Evolutionary conservation across 208 protist genomes (phyloP), one percentile per base, ranked within the genome.

Genomic region (Wallacemonas sp.): DNA sequence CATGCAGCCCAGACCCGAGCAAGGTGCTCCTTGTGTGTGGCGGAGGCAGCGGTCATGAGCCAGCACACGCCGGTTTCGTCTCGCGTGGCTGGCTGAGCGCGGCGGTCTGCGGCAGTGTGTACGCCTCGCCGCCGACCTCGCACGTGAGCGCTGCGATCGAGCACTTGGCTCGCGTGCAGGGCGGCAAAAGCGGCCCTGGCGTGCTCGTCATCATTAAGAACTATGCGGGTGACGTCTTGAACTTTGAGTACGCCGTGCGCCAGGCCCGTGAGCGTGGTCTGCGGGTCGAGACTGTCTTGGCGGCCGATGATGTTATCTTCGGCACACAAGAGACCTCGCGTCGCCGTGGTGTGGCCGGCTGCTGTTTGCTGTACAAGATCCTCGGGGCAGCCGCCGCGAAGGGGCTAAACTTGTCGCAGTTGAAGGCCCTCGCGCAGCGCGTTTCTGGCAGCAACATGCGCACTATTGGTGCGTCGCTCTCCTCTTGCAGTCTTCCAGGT

Each of bases 131-230:
- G 2, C 75, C 84, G 12, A 74, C 67, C 15, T 54, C 69, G 2
- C 65, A 80, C 41, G 79, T 98, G 19, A 74, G 84, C 33, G 75
- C 77, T n/a, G 89, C 93, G 19, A 97, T 98, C 49, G 59, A 82
- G 60, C 72, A 86, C 28, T 62, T 95, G 3, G 61, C 72, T 0
- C 38, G 47, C 17, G 45, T 62, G 34, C 84, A 88, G 62, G 82
- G 82, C 26, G 66, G 58, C 34, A 34, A 41, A n/a, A 59, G 72
- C n/a, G 72, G 68, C 14, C 66, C 80, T 0, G 88, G 85, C 2
- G 79, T 87, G 30, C 71, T 98, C 6, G 68, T 98, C 45, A 84
- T 98, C 54, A 77, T 98, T 2, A 98, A 97, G 60, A 97, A 97
- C 66, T 98, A 97, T 73, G 88, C 87, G 1, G 95, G 96, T 12